phyloP scores from a whole-genome alignment of 371 early-diverging fungal genomes.

The Conidiobolus incongruus region DNA sequence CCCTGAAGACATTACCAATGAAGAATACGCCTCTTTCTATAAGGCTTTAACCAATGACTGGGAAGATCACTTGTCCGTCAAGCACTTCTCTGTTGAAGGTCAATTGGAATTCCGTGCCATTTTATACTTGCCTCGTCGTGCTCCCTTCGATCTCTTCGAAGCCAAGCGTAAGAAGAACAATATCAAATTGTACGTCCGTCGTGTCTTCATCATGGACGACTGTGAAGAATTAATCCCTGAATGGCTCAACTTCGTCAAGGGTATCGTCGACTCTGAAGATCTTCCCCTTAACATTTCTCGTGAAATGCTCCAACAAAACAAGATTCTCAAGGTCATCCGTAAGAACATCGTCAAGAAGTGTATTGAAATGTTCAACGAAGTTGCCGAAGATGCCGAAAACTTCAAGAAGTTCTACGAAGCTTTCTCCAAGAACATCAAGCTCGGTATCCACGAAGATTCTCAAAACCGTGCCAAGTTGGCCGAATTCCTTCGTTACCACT shows the following conservation, averaged over 20 bases:
- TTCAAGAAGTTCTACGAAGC: conserved; percentile 86
- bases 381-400: conserved; percentile 76
- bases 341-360: conserved; percentile 86
- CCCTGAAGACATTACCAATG: conserved; percentile 69
- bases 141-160: conserved; percentile 80
- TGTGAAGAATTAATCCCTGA: conserved; percentile 89
- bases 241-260: conserved; percentile 66
- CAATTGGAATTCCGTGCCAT: conserved; percentile 83
- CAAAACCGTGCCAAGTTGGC: conserved; percentile 71
- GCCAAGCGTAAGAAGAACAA: conserved; percentile 76
- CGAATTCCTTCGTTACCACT: conserved; percentile 75
- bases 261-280: conserved; percentile 89
- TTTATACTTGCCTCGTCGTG: conserved; percentile 74
- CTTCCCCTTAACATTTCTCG: conserved; percentile 92
- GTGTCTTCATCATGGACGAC: conserved; percentile 95
- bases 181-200: conserved; percentile 89
- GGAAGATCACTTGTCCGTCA: conserved; percentile 82
- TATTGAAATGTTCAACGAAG: conserved; percentile 75
- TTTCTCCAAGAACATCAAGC: conserved; percentile 79
- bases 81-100: conserved; percentile 88
- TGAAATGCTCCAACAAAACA: conserved; percentile 90
- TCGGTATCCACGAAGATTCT: conserved; percentile 79
- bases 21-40: conserved; percentile 85
- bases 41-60: conserved; percentile 86
- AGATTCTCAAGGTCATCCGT: conserved; percentile 82